A percentile compares a stretch with the other conserved stretches of the same genome.
These are phyloP conservation scores for Chlorociboria aeruginascens DNA, from an alignment of 495 filamentous ascomycete species.

Conservation along the genomic window DNA sequence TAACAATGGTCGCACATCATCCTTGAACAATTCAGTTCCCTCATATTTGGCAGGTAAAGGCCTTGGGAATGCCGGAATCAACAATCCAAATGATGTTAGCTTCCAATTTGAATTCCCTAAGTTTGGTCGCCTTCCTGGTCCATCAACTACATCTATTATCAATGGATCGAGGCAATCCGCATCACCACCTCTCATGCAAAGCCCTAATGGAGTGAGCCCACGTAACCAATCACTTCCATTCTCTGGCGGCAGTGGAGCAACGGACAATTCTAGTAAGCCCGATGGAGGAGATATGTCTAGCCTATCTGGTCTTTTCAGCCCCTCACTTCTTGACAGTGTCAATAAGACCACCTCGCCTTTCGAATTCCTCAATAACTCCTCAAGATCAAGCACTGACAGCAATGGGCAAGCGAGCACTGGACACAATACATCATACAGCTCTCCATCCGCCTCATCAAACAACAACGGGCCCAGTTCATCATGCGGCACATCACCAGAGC, in stretches of 20 bases:
- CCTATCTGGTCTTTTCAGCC: slow-evolving; percentile 32
- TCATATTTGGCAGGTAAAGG: slow-evolving; percentile 15
- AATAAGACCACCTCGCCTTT: slow-evolving; percentile 23
- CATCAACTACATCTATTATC: slow-evolving; percentile 25
- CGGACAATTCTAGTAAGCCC: slow-evolving; percentile 4
- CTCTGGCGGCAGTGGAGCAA: slow-evolving; percentile 3
- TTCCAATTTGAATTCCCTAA: slow-evolving; percentile 94
- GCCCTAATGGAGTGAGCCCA: slow-evolving; percentile 13
- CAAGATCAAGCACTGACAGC: slow-evolving; percentile 47
- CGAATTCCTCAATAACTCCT: slow-evolving; percentile 17
- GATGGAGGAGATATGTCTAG: slow-evolving; percentile 16
- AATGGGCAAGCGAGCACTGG: slow-evolving; percentile 30
- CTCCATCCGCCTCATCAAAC: slow-evolving; percentile 51
- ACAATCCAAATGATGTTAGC: slow-evolving; percentile 56
- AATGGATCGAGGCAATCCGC: slow-evolving; percentile 9
- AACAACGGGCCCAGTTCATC: slow-evolving; percentile 57
- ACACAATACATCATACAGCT: slow-evolving; percentile 30
- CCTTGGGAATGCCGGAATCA: slow-evolving; percentile 37
- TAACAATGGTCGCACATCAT: slow-evolving; percentile 21
- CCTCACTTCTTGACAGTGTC: slow-evolving; percentile 29
- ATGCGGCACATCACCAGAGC: slow-evolving; percentile 53
- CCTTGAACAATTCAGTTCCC: slow-evolving; percentile 20
- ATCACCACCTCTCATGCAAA: slow-evolving; percentile 4
- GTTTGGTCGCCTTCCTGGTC: slow-evolving; percentile 65
- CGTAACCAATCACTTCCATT: slow-evolving; percentile 12